Evolutionary conservation across 1,139 yeast species (phyloP).

Genomic region (Scheffersomyces stambukii): DNA sequence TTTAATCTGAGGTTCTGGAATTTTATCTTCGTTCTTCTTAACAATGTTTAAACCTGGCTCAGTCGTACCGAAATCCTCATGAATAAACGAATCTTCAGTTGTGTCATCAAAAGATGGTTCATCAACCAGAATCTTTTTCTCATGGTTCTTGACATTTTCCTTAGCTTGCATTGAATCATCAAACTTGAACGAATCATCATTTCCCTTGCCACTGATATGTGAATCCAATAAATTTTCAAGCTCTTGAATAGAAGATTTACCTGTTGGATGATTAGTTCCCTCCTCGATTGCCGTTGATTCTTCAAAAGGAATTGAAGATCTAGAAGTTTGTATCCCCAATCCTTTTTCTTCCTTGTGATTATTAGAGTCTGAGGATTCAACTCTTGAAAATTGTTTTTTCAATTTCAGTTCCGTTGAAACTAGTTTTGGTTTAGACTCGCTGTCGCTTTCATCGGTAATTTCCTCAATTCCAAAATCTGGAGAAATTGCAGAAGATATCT

Average conservation of each 20-base stretch:
- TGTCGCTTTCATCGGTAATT: constrained; percentile 29
- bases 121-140: background rate
- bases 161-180: constrained; percentile 1
- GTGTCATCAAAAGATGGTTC: constrained; percentile 1
- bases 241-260: constrained; percentile 34
- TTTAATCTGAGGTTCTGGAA: constrained; percentile 15
- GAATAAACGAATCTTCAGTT: constrained; percentile 1
- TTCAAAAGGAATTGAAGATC: constrained; percentile 8
- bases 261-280: no score
- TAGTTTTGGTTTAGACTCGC: constrained; percentile 10
- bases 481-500: constrained; percentile 9
- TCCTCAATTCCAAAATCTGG: constrained; percentile 42
- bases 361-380: no score
- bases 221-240: constrained; percentile 38
- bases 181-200: constrained; percentile 7
- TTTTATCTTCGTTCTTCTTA: constrained; percentile 11
- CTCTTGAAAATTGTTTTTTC: background rate
- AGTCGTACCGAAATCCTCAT: constrained; percentile 1
- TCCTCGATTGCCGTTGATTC: constrained; percentile 11
- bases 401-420: background rate
- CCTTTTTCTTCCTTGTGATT: no score
- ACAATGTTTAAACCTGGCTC: constrained; percentile 21
- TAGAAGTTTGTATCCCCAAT: constrained; percentile 13
- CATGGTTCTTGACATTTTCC: background rate
- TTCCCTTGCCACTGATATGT: constrained; percentile 7